Evolutionary conservation across 2,329 filamentous ascomycete species (phyloP), one percentile per base, ranked within the genome.

Genomic region (Claviceps paspali): DNA sequence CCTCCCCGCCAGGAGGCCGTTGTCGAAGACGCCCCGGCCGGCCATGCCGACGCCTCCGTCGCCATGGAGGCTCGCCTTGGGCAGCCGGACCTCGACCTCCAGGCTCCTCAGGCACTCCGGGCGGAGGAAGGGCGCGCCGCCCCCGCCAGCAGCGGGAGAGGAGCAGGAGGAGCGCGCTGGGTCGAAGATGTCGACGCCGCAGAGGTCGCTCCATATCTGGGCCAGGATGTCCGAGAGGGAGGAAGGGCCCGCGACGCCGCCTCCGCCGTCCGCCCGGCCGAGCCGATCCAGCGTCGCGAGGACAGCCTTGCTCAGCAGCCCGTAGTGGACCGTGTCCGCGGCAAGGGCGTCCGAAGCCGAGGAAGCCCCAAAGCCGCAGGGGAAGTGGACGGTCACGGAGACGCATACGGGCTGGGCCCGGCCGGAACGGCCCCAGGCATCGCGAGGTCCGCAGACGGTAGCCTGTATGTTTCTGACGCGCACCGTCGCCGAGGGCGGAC

Each of bases 241-340:
- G n/a, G n/a, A n/a, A n/a, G n/a, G n/a, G n/a, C n/a, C n/a, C n/a
- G n/a, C n/a, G n/a, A n/a, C n/a, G n/a, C n/a, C n/a, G n/a, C n/a
- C n/a, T n/a, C n/a, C 2, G 31, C 23, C 26, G 18, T 38, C 30
- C 21, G 32, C 30, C 12, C 18, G 19, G 32, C 38, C 40, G 17
- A 52, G 47, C n/a, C 53, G 43, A 32, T 57, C 53, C 19, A 77
- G 50, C 10, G 59, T 60, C 18, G 56, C 54, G 23, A 79, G 58
- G 11, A 86, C 63, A 0, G 65, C 63, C 57, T 85, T 84, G 59
- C 74, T 77, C 11, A 86, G 63, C 8, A 62, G 65, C 2, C 82
- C 81, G 49, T 87, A 87, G 59, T 87, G 79, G 18, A 85, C 73
- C 2, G 82, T 86, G 51, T 80, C 80, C n/a, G 57, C 55, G 32